Evolutionary conservation across 2,329 filamentous ascomycete genomes (phyloP).

Genomic region (Zalaria obscura): DNA sequence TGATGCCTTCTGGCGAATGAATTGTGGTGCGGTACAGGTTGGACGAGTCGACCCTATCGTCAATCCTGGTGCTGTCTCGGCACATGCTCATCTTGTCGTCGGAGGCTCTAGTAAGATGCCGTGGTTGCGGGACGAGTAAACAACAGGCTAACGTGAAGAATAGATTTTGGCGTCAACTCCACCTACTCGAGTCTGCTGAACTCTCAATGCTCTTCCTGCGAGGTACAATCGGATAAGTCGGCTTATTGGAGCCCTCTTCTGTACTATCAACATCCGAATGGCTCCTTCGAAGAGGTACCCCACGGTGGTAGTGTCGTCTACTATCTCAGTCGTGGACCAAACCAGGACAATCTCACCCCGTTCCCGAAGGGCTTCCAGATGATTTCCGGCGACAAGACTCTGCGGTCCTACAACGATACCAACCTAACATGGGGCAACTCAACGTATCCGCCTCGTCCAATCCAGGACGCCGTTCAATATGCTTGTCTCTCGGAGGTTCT

Average conservation of each 20-base stretch:
- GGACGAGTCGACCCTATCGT: conserved; percentile 22
- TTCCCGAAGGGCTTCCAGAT: conserved; percentile 13
- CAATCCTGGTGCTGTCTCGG: conserved; percentile 16
- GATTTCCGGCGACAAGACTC: conserved; percentile 18
- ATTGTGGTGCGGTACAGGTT: conserved; percentile 18
- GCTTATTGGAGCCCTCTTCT: conserved; percentile 23
- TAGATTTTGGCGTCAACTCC: conserved; percentile 10
- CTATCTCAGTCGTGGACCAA: conserved; percentile 14
- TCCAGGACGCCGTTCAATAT: conserved; percentile 18
- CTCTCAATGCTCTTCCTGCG: conserved; percentile 15
- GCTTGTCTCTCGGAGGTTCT: conserved; percentile 9
- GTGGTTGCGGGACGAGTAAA: neutral
- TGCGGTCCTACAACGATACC: conserved; percentile 16
- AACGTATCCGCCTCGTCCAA: conserved; percentile 17
- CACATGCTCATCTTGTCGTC: conserved; percentile 18
- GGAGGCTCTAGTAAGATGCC: conserved; percentile 16
- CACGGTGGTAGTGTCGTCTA: conserved; percentile 14
- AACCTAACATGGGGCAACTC: conserved; percentile 20
- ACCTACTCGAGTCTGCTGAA: conserved; percentile 9
- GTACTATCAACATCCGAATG: conserved; percentile 20
- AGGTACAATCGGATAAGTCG: conserved; percentile 20
- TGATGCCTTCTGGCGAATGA: conserved; percentile 22
- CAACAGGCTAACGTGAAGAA: neutral
- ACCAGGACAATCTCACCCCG: conserved; percentile 8
- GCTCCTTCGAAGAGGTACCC: conserved; percentile 17